Base-by-base conservation (phyloP, 2,329 filamentous ascomycete species). In the Chalaropsis thielavioides region DNA sequence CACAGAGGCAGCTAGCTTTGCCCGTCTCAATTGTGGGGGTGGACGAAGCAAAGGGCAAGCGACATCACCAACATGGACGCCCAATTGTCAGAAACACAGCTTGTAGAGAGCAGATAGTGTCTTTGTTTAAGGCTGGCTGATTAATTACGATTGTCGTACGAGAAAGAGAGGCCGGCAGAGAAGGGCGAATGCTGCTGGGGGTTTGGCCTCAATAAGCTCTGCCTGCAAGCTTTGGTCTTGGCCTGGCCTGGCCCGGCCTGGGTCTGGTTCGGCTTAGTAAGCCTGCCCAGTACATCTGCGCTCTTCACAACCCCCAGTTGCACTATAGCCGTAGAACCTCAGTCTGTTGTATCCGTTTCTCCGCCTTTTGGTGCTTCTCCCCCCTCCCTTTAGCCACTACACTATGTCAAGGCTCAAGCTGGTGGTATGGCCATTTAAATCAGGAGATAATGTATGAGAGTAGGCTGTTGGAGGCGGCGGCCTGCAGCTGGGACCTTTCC, bases 401-500 rank as follows among this genome's bases (percentile, higher is more conserved):
- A 19, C 43, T 2, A 46, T 17, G 13, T 58, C 31, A 15, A 58
- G 24, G 15, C 54, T 22, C 54, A 31, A 58, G 54, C 54, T 22
- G 54, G n/a, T 38, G 54, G 31, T 6, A 17, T 58, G 54, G 54
- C 13, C 54, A 35, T 58, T 58, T 58, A 35, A 58, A 58, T 58
- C 54, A 58, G 54, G 54, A 58, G 54, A 58, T 58, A 35, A 31
- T 35, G 54, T 35, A 35, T 19, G 54, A 58, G 27, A 58, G 54
- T 58, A 58, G 27, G 17, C 54, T 35, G 54, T 31, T 35, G n/a
- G 24, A 58, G 31, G 54, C 54, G 54, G 54, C 31, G 54, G 54
- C 54, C 54, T 58, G 54, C 54, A 58, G 54, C 24, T 58, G 54
- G 54, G 24, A 8, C 31, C 54, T 58, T 35, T 58, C 54, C n/a